Percentiles rank a stretch among this genome's conserved stretches.
phyloP scores from a whole-genome alignment of 176 grass and related monocot species.

The Oryza meridionalis region DNA sequence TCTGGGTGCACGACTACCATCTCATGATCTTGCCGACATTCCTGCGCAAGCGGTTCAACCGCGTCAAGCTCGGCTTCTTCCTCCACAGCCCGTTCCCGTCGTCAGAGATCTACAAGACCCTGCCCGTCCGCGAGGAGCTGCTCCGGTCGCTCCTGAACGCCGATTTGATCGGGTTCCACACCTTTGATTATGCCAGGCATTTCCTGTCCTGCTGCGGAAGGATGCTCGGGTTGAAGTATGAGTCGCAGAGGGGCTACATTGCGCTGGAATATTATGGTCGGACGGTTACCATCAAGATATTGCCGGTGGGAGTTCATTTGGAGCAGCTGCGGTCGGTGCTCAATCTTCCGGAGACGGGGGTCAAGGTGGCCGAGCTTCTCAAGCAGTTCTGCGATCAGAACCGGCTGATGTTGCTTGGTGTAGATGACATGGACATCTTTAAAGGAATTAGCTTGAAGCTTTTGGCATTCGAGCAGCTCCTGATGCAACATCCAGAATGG shows the following conservation, averaged over 20 bases:
- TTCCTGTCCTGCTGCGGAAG: conserved; percentile 90
- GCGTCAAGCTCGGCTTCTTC: conserved; percentile 87
- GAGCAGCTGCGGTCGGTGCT: conserved; percentile 70
- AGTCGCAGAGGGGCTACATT: conserved; percentile 91
- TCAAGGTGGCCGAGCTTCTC: conserved; percentile 74
- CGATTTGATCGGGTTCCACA: conserved; percentile 93
- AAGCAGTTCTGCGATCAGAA: conserved; percentile 61
- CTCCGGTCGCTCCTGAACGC: conserved; percentile 77
- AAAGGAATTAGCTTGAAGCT: conserved; percentile 96
- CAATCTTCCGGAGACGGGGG: conserved; percentile 57
- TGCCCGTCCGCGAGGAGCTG: conserved; percentile 83
- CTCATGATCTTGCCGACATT: conserved; percentile 90
- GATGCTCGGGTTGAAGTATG: conserved; percentile 88
- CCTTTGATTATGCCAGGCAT: conserved; percentile 90
- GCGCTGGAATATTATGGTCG: conserved; percentile 87
- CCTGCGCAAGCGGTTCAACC: conserved; percentile 81
- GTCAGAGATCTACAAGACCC: conserved; percentile 83
- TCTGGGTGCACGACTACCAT: conserved; percentile 97
- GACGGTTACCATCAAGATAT: conserved; percentile 88
- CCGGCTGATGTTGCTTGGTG: conserved; percentile 68
- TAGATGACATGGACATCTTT: conserved; percentile 97
- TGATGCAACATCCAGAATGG: conserved; percentile 79
- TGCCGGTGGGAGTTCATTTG: conserved; percentile 88
- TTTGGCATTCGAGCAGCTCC: conserved; percentile 86
- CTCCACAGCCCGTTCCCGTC: conserved; percentile 93